Conservation (phyloP, 768 basidiomycete species). For the Xanthoconium stramineum region DNA sequence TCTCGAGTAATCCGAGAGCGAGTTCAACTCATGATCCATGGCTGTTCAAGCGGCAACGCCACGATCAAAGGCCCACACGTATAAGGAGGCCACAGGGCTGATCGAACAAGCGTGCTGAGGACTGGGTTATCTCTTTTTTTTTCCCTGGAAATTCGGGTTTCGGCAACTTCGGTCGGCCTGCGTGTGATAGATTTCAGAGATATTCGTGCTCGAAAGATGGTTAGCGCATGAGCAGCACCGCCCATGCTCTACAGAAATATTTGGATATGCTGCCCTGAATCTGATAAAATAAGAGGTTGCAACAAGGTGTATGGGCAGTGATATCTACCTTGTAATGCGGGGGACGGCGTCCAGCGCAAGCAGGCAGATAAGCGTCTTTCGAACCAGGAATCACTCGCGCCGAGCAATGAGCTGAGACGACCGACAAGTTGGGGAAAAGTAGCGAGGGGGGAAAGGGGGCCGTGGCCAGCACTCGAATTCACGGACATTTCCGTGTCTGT, state of each 20-base stretch:
- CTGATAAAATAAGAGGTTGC: neutral
- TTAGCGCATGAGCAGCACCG: neutral
- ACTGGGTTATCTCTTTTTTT: neutral
- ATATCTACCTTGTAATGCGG: neutral
- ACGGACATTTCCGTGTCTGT: constrained; percentile 18
- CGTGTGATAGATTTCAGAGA: neutral
- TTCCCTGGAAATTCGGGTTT: neutral
- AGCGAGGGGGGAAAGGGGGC: constrained; percentile 1
- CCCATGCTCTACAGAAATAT: neutral
- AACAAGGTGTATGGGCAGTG: neutral
- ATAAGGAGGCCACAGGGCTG: neutral
- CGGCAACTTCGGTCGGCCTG: neutral
- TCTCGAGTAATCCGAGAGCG: constrained; percentile 8
- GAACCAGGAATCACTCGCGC: neutral
- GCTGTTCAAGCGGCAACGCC: constrained; percentile 5
- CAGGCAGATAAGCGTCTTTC: no score
- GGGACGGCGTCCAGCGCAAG: neutral
- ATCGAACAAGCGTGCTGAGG: neutral
- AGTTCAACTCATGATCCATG: constrained; percentile 1
- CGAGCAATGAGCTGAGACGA: neutral
- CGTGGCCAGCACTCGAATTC: neutral
- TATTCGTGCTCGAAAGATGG: neutral
- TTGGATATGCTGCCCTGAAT: neutral
- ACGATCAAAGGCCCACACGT: constrained; percentile 10
- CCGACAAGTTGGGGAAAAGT: neutral